phyloP scores from a whole-genome alignment of 148 eudicot genomes.

The Rhododendron ovatum region DNA sequence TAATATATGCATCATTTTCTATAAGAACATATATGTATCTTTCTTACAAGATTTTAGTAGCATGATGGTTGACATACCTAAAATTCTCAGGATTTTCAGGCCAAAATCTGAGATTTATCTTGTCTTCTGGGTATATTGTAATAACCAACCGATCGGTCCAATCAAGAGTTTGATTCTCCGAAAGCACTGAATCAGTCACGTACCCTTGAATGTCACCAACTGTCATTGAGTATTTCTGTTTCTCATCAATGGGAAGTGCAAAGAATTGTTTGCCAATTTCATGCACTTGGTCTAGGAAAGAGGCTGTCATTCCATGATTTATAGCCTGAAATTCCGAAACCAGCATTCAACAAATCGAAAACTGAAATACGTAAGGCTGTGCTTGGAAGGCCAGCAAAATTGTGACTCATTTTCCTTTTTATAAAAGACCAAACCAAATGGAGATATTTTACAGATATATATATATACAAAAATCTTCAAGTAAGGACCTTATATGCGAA shows the following conservation, averaged over 20 bases:
- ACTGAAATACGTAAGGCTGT: not conserved
- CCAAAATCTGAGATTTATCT: conserved; percentile 46
- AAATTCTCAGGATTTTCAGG: conserved; percentile 49
- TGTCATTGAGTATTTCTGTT: conserved; percentile 30
- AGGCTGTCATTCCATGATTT: conserved; percentile 52
- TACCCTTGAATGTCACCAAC: conserved; percentile 39
- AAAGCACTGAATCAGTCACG: no score
- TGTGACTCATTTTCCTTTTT: not conserved
- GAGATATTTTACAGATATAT: not conserved
- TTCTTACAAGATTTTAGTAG: not conserved
- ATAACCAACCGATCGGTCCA: conserved; percentile 19
- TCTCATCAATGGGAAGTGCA: conserved; percentile 50
- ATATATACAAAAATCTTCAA: no score
- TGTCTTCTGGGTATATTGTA: conserved; percentile 28
- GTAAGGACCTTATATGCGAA: no score
- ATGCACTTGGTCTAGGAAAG: conserved; percentile 48
- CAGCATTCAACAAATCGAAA: not conserved
- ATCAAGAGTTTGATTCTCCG: no score
- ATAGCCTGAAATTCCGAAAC: conserved; percentile 25
- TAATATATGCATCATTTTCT: not conserved
- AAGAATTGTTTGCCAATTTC: conserved; percentile 44
- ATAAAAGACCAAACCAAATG: not conserved
- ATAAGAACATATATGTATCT: not conserved
- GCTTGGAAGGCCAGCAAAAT: not conserved
- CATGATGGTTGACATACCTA: conserved; percentile 25